Percentiles rank a stretch among this genome's conserved stretches.
Evolutionary conservation across 306 rosid genomes (phyloP).

Genomic region (Aeschynomene evenia): DNA sequence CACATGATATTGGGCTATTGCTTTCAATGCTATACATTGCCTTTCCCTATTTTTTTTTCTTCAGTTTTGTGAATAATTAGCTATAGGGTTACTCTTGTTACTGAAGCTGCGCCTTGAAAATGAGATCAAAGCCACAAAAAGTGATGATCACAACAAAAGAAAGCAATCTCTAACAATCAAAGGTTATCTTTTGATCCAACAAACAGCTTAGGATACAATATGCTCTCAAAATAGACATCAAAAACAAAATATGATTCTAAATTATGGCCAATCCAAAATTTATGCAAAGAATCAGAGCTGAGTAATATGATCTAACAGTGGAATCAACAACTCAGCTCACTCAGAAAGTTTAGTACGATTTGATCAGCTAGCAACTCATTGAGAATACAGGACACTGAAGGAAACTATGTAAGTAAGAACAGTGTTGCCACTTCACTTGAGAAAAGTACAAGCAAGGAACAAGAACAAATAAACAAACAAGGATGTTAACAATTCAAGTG

Average conservation of each 20-base stretch:
- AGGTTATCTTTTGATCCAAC: background rate
- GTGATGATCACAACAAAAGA: background rate
- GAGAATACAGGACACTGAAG: conserved; percentile 10
- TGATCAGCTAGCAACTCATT: conserved; percentile 25
- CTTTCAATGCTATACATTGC: no score
- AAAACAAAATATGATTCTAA: background rate
- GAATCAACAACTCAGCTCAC: conserved; percentile 12
- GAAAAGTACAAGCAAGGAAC: conserved; percentile 83
- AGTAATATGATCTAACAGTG: background rate
- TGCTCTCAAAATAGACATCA: background rate
- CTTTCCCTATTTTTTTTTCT: no score
- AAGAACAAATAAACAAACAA: conserved; percentile 73
- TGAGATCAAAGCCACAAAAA: background rate
- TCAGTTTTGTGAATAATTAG: no score
- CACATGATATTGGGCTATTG: no score
- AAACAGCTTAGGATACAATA: background rate
- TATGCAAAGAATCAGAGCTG: background rate
- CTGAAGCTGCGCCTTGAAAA: background rate
- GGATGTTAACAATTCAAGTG: conserved; percentile 84
- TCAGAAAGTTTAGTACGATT: conserved; percentile 4
- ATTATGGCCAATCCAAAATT: background rate
- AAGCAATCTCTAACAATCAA: background rate
- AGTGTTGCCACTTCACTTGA: conserved; percentile 54
- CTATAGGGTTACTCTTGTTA: no score
- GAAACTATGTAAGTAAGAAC: conserved; percentile 29